These are phyloP conservation scores for Psophocarpus tetragonolobus DNA, from an alignment of 306 rosid species.

Conservation along the genomic window DNA sequence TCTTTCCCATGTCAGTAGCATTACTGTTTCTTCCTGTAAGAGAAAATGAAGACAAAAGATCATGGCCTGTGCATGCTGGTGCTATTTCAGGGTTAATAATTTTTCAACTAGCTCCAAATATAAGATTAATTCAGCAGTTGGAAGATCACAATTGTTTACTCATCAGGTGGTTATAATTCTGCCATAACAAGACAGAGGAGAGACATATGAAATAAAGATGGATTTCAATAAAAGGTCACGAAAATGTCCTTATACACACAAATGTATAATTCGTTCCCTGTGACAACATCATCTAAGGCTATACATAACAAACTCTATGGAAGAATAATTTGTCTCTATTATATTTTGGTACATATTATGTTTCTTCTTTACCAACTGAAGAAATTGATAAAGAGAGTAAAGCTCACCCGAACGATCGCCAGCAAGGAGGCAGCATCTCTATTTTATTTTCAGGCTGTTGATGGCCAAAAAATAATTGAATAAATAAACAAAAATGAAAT, in stretches of 20 bases:
- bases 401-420: constrained; percentile 41
- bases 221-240: background rate
- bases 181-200: background rate
- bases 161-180: background rate
- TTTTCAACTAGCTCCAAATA: constrained; percentile 8
- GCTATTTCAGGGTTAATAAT: background rate
- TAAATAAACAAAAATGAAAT: constrained; percentile 28
- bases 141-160: constrained; percentile 10
- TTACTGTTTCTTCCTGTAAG: constrained; percentile 63
- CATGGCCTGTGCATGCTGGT: constrained; percentile 11
- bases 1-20: constrained; percentile 96
- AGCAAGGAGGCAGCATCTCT: constrained; percentile 43
- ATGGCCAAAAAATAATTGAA: constrained; percentile 27
- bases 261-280: background rate
- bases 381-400: constrained; percentile 26
- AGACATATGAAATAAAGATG: background rate
- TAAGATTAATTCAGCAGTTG: background rate
- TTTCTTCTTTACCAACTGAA: constrained; percentile 16
- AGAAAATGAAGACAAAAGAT: constrained; percentile 23
- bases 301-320: constrained; percentile 6
- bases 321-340: background rate
- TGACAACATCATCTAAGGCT: background rate
- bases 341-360: background rate
- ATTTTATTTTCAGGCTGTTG: constrained; percentile 35
- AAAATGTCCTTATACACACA: background rate